Evolutionary conservation across 108 stramenopile species (phyloP), one percentile per base, ranked within the genome.

Genomic region (Cylindrotheca closterium): DNA sequence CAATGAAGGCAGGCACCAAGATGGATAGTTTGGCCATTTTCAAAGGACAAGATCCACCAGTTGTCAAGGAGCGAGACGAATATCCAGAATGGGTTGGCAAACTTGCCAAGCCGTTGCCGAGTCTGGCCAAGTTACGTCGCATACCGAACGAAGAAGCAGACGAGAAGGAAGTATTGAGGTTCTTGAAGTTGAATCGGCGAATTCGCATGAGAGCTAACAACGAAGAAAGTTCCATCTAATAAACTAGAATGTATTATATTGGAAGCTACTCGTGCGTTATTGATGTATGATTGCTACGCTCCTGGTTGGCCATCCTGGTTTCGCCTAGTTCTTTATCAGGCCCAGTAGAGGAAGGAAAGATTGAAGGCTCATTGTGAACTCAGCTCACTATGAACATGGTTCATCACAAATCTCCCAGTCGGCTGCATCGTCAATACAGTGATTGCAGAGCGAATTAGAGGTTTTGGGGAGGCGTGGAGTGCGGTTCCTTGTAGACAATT

Each of bases 51-150:
- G 74, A 79, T 30, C 69, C 80, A 15, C 61, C 74, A 1, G 72
- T 77, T 30, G 73, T 70, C 15, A 48, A 59, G 47, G 60, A 70
- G 12, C 60, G 85, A 26, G 21, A 50, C 0, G 85, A 86, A 33
- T 89, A 89, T 73, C 88, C 88, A 30, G 29, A 45, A 0, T 89
- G 88, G 88, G 81, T 89, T 7, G 47, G 27, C 32, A 57, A 79
- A 21, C 57, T 89, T 28, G 60, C 70, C 0, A 62, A 55, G 1
- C 79, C 83, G 1, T 62, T 48, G 10, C 67, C 77, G 0, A 84
- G 75, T 10, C 56, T 89, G 48, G 88, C 85, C 19, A 65, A 72
- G 27, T 70, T 89, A 65, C 59, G 83, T 26, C 74, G 70, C 49
- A 83, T 88, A 28, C 77, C 78, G 19, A 74, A 76, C 47, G 79